Evolutionary conservation across 2,329 filamentous ascomycete genomes (phyloP).

Genomic region (Lachnellula willkommii): DNA sequence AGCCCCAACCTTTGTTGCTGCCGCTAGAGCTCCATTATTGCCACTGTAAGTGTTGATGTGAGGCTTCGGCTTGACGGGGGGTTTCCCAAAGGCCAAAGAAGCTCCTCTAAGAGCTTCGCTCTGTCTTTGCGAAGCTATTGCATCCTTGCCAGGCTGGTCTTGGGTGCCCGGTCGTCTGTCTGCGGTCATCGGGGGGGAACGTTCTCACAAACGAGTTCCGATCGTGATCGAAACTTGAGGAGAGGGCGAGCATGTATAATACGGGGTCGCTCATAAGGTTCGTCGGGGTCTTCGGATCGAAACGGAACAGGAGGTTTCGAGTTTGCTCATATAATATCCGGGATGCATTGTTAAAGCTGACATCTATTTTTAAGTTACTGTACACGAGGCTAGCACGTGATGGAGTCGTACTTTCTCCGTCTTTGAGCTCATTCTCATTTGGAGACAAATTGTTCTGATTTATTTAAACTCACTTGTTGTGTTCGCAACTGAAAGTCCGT

Average conservation of each 20-base stretch:
- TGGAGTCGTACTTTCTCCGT: background rate
- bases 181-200: slow-evolving; percentile 6
- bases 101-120: slow-evolving; percentile 46
- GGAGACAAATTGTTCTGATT: too few species aligned
- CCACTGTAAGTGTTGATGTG: slow-evolving; percentile 34
- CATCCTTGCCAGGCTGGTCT: slow-evolving; percentile 18
- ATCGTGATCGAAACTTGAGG: slow-evolving; percentile 17
- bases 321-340: background rate
- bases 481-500: too few species aligned
- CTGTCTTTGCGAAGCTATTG: slow-evolving; percentile 13
- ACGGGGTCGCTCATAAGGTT: slow-evolving; percentile 13
- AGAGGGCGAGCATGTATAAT: slow-evolving; percentile 12
- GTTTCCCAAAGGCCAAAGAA: slow-evolving; percentile 42
- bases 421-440: too few species aligned
- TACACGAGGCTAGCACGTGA: background rate
- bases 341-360: background rate
- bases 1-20: slow-evolving; percentile 37
- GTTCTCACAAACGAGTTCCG: slow-evolving; percentile 13
- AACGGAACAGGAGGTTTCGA: background rate
- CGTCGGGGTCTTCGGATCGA: background rate
- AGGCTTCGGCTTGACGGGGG: slow-evolving; percentile 37
- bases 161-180: slow-evolving; percentile 5
- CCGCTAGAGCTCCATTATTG: slow-evolving; percentile 40
- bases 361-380: background rate
- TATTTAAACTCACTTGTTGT: too few species aligned